These are phyloP conservation scores for Neopestalotiopsis rosae DNA, from an alignment of 2,329 filamentous ascomycete species.

Conservation along the genomic window DNA sequence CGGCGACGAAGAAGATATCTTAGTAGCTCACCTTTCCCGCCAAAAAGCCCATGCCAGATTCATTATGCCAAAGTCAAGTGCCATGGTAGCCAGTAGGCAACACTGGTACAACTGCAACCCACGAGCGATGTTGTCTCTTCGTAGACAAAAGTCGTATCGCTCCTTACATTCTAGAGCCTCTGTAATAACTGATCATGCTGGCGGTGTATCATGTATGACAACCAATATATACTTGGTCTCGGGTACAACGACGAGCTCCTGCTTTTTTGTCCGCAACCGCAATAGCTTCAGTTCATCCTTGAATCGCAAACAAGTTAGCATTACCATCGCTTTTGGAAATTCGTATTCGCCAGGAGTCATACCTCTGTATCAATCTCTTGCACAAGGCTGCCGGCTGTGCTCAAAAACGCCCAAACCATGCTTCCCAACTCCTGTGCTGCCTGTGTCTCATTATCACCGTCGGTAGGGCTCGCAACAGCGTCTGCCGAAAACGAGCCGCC, in stretches of 20 bases:
- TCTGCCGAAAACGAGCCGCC: constrained; percentile 52
- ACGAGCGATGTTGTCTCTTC: background rate
- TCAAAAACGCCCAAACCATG: constrained; percentile 79
- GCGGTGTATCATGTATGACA: constrained; percentile 81
- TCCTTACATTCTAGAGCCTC: background rate
- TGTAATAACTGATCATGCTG: constrained; percentile 51
- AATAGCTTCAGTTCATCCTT: constrained; percentile 80
- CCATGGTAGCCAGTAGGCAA: background rate
- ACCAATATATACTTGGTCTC: constrained; percentile 80
- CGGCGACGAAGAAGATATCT: background rate
- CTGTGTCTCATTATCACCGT: constrained; percentile 56
- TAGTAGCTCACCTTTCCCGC: background rate
- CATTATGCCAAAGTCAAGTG: background rate
- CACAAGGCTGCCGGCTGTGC: constrained; percentile 71
- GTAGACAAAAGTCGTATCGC: background rate
- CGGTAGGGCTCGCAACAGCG: constrained; percentile 39
- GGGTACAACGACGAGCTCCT: constrained; percentile 83
- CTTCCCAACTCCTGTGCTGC: constrained; percentile 75
- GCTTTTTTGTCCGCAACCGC: constrained; percentile 80
- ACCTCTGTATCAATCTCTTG: constrained; percentile 75
- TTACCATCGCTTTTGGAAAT: no score
- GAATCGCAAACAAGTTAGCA: constrained; percentile 13
- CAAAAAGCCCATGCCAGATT: background rate
- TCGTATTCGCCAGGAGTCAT: constrained; percentile 23
- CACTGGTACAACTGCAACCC: background rate